Percentiles rank a stretch among this genome's conserved stretches.
These are phyloP conservation scores for Angomonas ambiguus DNA, from an alignment of 208 protist species.

Conservation along the genomic window DNA sequence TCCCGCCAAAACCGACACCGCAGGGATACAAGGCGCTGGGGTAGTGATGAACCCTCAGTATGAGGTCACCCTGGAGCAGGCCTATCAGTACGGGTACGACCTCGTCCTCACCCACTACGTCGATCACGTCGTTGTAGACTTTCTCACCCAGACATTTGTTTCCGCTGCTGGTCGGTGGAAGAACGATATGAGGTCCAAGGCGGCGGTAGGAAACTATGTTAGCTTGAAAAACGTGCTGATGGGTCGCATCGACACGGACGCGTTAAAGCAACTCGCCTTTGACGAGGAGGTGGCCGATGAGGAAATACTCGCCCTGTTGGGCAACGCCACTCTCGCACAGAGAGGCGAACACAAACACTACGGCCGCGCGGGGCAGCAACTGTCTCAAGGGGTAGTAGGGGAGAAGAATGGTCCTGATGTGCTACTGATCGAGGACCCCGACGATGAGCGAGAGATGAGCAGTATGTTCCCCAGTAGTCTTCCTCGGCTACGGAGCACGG, in stretches of 20 bases:
- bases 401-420: constrained; percentile 4
- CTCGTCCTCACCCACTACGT: constrained; percentile 69
- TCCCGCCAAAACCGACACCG: constrained; percentile 14
- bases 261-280: constrained; percentile 43
- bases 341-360: constrained; percentile 34
- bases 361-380: constrained; percentile 18
- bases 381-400: constrained; percentile 15
- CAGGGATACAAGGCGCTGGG: constrained; percentile 42
- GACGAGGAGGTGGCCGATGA: constrained; percentile 42
- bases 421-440: neutral
- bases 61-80: constrained; percentile 37
- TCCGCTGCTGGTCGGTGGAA: constrained; percentile 69
- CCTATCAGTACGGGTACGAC: constrained; percentile 75
- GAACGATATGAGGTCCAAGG: constrained; percentile 67
- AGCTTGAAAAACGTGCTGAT: constrained; percentile 61
- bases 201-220: constrained; percentile 73
- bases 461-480: constrained; percentile 13
- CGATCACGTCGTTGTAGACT: constrained; percentile 74
- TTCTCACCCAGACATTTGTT: constrained; percentile 65
- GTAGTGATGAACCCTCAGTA: constrained; percentile 46
- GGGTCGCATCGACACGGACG: constrained; percentile 35
- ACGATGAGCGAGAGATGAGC: neutral
- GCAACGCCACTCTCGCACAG: constrained; percentile 26
- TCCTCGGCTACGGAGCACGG: constrained; percentile 17
- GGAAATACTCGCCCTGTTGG: constrained; percentile 40